Percentiles rank a stretch among this genome's conserved stretches.
These are phyloP conservation scores for Triticum urartu DNA, from an alignment of 176 grass and related monocot species.

Conservation along the genomic window DNA sequence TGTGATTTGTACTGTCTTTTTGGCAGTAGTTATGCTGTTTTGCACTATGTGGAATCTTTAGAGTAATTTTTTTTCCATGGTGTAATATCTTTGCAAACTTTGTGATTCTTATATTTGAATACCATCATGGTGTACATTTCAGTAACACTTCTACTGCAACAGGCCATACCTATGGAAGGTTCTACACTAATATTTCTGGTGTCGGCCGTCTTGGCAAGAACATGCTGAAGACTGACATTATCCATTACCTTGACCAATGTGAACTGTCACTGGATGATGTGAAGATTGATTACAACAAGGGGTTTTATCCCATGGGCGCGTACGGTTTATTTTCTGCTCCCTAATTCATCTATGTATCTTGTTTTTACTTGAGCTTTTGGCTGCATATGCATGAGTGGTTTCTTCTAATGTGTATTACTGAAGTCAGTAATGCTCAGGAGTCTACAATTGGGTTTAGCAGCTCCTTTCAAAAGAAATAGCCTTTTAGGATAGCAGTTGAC, in stretches of 20 bases:
- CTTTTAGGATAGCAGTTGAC: neutral
- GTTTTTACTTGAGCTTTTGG: conserved; percentile 19
- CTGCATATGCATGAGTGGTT: neutral
- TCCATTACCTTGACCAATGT: conserved; percentile 71
- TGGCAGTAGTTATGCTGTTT: neutral
- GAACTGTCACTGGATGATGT: conserved; percentile 68
- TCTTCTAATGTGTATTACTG: neutral
- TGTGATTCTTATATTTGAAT: conserved; percentile 4
- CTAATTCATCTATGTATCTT: neutral
- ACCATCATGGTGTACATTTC: conserved; percentile 11
- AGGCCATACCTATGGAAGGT: conserved; percentile 71
- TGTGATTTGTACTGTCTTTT: neutral
- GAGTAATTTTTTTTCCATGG: neutral
- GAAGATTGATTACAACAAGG: conserved; percentile 82
- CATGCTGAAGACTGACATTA: conserved; percentile 87
- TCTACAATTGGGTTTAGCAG: neutral
- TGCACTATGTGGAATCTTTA: neutral
- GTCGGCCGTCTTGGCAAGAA: conserved; percentile 40
- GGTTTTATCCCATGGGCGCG: conserved; percentile 50
- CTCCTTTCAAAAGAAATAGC: neutral
- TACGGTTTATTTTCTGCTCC: conserved; percentile 45
- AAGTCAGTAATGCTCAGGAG: neutral
- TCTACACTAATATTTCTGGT: conserved; percentile 17
- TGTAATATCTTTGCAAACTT: neutral
- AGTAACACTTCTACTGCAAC: conserved; percentile 31